phyloP scores from a whole-genome alignment of 2,329 filamentous ascomycete genomes.

The Arthrobotrys sphaeroides region DNA sequence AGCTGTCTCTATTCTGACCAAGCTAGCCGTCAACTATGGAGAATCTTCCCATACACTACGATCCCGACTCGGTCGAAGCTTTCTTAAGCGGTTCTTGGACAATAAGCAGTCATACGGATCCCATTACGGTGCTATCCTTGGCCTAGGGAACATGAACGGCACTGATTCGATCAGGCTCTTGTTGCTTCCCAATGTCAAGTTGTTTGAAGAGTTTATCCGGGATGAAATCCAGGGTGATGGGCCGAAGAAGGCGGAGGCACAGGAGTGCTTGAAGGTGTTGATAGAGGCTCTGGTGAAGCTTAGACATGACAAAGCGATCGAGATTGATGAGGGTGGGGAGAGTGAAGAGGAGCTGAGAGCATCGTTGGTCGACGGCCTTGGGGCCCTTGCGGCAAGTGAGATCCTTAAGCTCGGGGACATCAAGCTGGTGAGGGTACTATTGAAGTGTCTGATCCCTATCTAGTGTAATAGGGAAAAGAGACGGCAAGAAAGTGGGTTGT shows the following conservation, averaged over 20 bases:
- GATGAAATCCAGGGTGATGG: slow-evolving; percentile 67
- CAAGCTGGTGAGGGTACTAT: slow-evolving; percentile 39
- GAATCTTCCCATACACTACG: slow-evolving; percentile 82
- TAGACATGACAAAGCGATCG: slow-evolving; percentile 62
- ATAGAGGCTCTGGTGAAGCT: slow-evolving; percentile 68
- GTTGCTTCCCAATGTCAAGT: slow-evolving; percentile 72
- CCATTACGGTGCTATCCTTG: slow-evolving; percentile 87
- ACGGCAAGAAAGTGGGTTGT: neutral
- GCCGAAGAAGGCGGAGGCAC: slow-evolving; percentile 68
- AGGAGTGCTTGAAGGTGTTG: slow-evolving; percentile 70
- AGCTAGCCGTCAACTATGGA: slow-evolving; percentile 82
- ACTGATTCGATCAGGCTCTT: slow-evolving; percentile 71
- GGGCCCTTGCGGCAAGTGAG: slow-evolving; percentile 19
- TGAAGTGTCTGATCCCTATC: slow-evolving; percentile 23
- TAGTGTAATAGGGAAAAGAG: neutral
- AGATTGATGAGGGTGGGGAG: slow-evolving; percentile 15
- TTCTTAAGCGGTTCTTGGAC: slow-evolving; percentile 90
- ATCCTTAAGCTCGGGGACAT: slow-evolving; percentile 41
- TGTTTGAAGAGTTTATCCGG: slow-evolving; percentile 71
- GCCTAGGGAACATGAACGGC: slow-evolving; percentile 80
- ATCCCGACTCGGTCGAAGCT: slow-evolving; percentile 89
- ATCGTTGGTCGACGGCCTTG: slow-evolving; percentile 34
- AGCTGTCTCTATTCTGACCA: slow-evolving; percentile 80
- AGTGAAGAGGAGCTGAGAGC: slow-evolving; percentile 26
- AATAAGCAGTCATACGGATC: slow-evolving; percentile 82